Conservation (phyloP, 305 asterid species). For the Fraxinus platypoda region DNA sequence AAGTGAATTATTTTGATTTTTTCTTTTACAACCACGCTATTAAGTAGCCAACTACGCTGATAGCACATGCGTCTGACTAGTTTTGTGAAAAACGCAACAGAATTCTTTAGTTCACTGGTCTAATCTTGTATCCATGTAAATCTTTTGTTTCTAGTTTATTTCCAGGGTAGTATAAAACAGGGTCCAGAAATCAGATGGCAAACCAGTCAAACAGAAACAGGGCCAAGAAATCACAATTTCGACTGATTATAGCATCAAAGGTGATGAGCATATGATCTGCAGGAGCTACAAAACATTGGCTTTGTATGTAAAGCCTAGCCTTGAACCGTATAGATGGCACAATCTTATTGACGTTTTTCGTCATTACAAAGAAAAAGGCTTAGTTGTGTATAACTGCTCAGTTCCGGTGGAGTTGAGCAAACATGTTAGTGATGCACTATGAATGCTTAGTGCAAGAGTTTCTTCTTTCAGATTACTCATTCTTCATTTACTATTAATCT, state of each 20-base stretch:
- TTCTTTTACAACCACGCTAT: too few species aligned
- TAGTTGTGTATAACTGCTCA: neutral
- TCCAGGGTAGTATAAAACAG: constrained; percentile 13
- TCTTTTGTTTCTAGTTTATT: neutral
- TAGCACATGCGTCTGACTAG: too few species aligned
- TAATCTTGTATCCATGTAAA: neutral
- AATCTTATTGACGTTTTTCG: constrained; percentile 39
- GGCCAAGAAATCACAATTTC: constrained; percentile 55
- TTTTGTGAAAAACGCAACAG: neutral
- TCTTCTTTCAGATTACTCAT: neutral
- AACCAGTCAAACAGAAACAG: constrained; percentile 50
- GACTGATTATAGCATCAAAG: constrained; percentile 51
- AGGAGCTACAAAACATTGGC: constrained; percentile 64
- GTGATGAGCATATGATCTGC: constrained; percentile 52
- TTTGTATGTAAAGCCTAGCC: constrained; percentile 45
- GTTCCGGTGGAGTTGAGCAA: neutral
- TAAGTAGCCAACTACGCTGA: too few species aligned
- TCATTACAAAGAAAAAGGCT: constrained; percentile 42
- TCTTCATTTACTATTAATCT: neutral
- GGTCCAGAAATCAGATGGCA: constrained; percentile 61
- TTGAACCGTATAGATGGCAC: constrained; percentile 56
- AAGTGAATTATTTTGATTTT: too few species aligned
- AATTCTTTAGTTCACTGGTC: neutral
- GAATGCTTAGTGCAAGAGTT: too few species aligned
- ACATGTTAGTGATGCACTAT: too few species aligned